phyloP scores from a whole-genome alignment of 768 basidiomycete species.

The Hericium erinaceus region DNA sequence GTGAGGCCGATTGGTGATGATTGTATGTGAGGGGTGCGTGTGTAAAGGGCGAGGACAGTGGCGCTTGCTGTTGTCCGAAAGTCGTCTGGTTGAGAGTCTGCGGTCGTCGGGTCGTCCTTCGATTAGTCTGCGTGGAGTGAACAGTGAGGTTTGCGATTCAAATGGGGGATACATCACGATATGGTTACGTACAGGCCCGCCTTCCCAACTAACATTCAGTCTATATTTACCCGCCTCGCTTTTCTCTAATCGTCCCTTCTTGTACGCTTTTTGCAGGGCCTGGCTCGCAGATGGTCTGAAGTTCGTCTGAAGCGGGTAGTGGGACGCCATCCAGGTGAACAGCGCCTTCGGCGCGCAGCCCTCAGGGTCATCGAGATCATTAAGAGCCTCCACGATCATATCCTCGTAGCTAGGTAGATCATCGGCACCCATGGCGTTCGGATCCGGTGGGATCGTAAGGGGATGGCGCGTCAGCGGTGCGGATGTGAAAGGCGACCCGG shows the following conservation, averaged over 20 bases:
- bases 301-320: constrained; percentile 80
- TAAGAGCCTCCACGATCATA: constrained; percentile 79
- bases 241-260: constrained; percentile 74
- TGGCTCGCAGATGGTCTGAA: constrained; percentile 86
- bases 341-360: constrained; percentile 78
- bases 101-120: constrained; percentile 71
- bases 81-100: constrained; percentile 39
- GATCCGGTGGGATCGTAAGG: constrained; percentile 16
- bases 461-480: constrained; percentile 11
- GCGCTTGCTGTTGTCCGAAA: constrained; percentile 16
- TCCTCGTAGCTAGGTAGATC: constrained; percentile 84
- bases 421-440: constrained; percentile 21
- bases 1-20: constrained; percentile 8
- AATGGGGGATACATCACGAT: not conserved
- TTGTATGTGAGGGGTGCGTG: constrained; percentile 36
- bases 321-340: constrained; percentile 75
- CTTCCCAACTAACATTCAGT: constrained; percentile 71
- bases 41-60: constrained; percentile 46
- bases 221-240: constrained; percentile 64
- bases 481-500: constrained; percentile 12
- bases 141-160: constrained; percentile 1
- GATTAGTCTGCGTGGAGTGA: constrained; percentile 46
- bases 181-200: constrained; percentile 53
- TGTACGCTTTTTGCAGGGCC: constrained; percentile 80
- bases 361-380: constrained; percentile 57